A percentile compares a stretch with the other conserved stretches of the same genome.
These are phyloP conservation scores for Macrophomina pseudophaseolina DNA, from an alignment of 2,329 filamentous ascomycete species.

Conservation along the genomic window DNA sequence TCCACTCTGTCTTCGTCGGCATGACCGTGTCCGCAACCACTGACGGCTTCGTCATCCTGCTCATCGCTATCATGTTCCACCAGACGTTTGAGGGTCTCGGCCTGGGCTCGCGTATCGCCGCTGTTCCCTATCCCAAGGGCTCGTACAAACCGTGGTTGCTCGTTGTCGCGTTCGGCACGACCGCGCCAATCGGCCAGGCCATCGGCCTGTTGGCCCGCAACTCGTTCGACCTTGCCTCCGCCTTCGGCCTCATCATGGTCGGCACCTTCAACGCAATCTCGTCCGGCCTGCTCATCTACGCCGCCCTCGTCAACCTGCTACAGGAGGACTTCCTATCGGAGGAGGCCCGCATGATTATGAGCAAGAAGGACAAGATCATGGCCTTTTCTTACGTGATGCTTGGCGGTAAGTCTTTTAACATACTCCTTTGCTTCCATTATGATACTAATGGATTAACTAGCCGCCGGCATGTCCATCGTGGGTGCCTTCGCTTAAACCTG, in stretches of 20 bases:
- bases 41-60: slow-evolving; percentile 67
- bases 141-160: slow-evolving; percentile 65
- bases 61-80: slow-evolving; percentile 74
- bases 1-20: slow-evolving; percentile 77
- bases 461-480: slow-evolving; percentile 44
- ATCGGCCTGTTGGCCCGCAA: slow-evolving; percentile 79
- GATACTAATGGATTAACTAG: background rate
- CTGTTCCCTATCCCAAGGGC: slow-evolving; percentile 60
- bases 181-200: slow-evolving; percentile 80
- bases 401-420: slow-evolving; percentile 31
- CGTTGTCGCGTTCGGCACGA: slow-evolving; percentile 74
- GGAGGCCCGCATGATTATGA: slow-evolving; percentile 45
- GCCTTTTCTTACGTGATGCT: slow-evolving; percentile 55
- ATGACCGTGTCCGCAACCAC: slow-evolving; percentile 74
- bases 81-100: slow-evolving; percentile 88
- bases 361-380: slow-evolving; percentile 57
- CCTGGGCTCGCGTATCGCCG: slow-evolving; percentile 82
- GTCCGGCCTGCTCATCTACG: slow-evolving; percentile 79
- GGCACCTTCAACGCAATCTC: slow-evolving; percentile 89
- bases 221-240: slow-evolving; percentile 78
- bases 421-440: no score
- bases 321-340: slow-evolving; percentile 83
- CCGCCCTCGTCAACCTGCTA: slow-evolving; percentile 81
- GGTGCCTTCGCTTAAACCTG: slow-evolving; percentile 41
- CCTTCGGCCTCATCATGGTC: slow-evolving; percentile 78